Conservation (phyloP, 352 stramenopile species). For the Phytophthora niederhauseri region DNA sequence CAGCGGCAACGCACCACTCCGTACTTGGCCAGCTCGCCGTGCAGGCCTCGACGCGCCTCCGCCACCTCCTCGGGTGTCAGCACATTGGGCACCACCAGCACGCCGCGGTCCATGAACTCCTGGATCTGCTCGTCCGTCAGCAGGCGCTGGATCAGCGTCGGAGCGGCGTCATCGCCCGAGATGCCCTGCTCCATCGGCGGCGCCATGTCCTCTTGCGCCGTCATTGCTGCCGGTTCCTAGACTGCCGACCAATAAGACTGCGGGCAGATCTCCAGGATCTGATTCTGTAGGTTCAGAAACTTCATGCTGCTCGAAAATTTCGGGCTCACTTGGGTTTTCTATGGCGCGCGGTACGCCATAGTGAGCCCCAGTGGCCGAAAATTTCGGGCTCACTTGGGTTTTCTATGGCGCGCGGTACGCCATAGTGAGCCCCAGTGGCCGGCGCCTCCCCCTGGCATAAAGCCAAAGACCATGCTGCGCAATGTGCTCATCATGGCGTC, state of each 20-base stretch:
- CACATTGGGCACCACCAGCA: slow-evolving; percentile 81
- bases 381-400: slow-evolving; percentile 8
- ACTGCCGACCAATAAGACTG: slow-evolving; percentile 3
- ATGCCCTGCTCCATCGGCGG: slow-evolving; percentile 11
- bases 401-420: slow-evolving; percentile 6
- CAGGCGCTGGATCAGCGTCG: slow-evolving; percentile 32
- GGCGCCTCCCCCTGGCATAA: slow-evolving; percentile 26
- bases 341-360: slow-evolving; percentile 1
- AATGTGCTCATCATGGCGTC: slow-evolving; percentile 94
- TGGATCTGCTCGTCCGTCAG: slow-evolving; percentile 66
- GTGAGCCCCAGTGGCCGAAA: slow-evolving; percentile 7
- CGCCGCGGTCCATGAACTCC: slow-evolving; percentile 64
- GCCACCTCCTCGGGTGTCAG: slow-evolving; percentile 64
- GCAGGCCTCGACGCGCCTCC: slow-evolving; percentile 56
- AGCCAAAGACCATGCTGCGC: slow-evolving; percentile 78
- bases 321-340: neutral
- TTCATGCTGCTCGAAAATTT: slow-evolving; percentile 23
- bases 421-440: slow-evolving; percentile 5
- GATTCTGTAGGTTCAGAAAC: slow-evolving; percentile 18
- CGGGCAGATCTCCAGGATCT: slow-evolving; percentile 11
- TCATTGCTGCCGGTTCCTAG: slow-evolving; percentile 22
- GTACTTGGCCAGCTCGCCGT: slow-evolving; percentile 71
- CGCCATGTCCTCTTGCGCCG: slow-evolving; percentile 9
- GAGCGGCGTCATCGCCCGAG: slow-evolving; percentile 18
- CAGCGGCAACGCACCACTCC: slow-evolving; percentile 56